Evolutionary conservation across 2,329 filamentous ascomycete genomes (phyloP), one percentile per base, ranked within the genome.

Genomic region (Xylariaceae sp.): DNA sequence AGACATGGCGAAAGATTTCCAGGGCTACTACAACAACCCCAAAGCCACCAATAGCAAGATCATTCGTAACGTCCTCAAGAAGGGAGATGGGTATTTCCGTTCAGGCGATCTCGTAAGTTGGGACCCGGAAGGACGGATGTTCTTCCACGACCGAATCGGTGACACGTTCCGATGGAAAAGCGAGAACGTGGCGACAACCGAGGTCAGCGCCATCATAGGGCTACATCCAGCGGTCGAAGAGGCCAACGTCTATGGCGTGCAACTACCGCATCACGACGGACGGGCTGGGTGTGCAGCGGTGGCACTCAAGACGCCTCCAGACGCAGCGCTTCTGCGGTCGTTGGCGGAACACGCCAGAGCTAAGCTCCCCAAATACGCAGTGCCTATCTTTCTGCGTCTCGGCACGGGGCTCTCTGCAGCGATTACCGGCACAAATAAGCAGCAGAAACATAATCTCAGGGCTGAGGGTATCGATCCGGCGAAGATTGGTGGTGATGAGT

Each of bases 241-340:
- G 73, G 88, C 89, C 26, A 95, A 95, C 63, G 91, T 96, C 23
- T 96, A 95, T 65, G 91, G 91, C 30, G 89, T 96, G 2, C 72
- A 84, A 35, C 73, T 96, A 6, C 91, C 91, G 0, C 80, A 89
- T 60, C 90, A 95, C 66, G 91, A 96, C 65, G 91, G 91, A 15
- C 81, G 91, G 21, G 91, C 90, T 0, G 92, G 92, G 2, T 96
- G 92, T 64, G 91, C 86, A 0, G 88, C 89, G 6, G 72, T 95
- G 1, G 73, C 81, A 13, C 74, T 91, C 6, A 72, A 76, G n/a
- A 74, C 70, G 1, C 61, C 69, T n/a, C 72, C 77, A 1, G 73
- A 69, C 3, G 67, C 74, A 1, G 70, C 75, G 7, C 66, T 79
- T 0, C 72, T 92, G 44, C 70, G 73, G n/a, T 82, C 81, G 23